Evolutionary conservation across 768 basidiomycete genomes (phyloP).

Genomic region (Asterophora lycoperdoides): DNA sequence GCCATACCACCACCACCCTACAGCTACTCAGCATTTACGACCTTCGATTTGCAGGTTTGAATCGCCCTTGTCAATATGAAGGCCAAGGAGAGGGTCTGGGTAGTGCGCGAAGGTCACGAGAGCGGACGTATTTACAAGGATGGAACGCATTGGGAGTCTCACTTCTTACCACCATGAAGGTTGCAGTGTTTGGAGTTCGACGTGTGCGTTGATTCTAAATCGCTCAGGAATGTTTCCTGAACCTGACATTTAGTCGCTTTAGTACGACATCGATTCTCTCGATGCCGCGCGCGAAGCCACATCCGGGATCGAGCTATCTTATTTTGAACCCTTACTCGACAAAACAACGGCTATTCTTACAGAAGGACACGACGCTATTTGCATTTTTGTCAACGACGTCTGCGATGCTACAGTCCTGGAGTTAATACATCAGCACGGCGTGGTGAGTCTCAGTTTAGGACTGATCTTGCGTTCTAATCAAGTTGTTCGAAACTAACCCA

Average conservation of each 20-base stretch:
- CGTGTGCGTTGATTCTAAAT: conserved; percentile 21
- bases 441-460: conserved; percentile 24
- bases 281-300: conserved; percentile 23
- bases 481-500: not conserved
- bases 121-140: not conserved
- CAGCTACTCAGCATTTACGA: too few relatives aligned
- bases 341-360: conserved; percentile 32
- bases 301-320: conserved; percentile 30
- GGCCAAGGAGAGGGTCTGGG: not conserved
- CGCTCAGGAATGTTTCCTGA: not conserved
- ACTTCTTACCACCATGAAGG: conserved; percentile 30
- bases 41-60: not conserved
- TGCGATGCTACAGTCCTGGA: conserved; percentile 33
- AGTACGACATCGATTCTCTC: conserved; percentile 38
- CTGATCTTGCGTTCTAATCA: too few relatives aligned
- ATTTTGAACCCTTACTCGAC: conserved; percentile 35
- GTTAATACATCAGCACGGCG: conserved; percentile 28
- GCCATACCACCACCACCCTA: too few relatives aligned
- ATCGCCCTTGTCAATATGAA: too few relatives aligned
- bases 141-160: not conserved
- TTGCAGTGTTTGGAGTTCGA: conserved; percentile 38
- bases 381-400: conserved; percentile 41
- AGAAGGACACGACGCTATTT: conserved; percentile 35
- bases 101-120: not conserved
- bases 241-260: not conserved